Percentiles rank a stretch among this genome's conserved stretches.
phyloP scores from a whole-genome alignment of 495 filamentous ascomycete species.

The Aspergillus nidulans region DNA sequence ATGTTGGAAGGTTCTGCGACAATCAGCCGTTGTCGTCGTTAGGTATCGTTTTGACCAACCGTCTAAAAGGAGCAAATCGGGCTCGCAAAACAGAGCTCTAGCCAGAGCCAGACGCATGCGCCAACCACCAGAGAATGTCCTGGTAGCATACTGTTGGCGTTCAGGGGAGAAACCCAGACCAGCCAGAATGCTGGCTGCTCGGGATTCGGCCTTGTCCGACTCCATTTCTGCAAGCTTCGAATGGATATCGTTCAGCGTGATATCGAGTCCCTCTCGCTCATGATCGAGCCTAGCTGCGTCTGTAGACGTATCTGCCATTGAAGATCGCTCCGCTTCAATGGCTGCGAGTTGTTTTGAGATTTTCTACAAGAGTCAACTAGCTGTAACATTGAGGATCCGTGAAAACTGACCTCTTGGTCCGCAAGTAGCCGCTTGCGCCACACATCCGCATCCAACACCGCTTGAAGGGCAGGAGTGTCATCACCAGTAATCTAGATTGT shows the following conservation, averaged over 20 bases:
- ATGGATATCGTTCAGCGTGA: constrained; percentile 84
- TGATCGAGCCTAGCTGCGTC: constrained; percentile 80
- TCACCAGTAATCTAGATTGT: constrained; percentile 76
- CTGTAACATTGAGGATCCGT: background rate
- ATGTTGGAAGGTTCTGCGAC: constrained; percentile 92
- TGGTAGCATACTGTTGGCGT: constrained; percentile 87
- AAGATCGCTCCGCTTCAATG: constrained; percentile 73
- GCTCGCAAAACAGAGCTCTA: constrained; percentile 95
- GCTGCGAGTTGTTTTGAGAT: constrained; percentile 72
- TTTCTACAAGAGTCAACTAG: constrained; percentile 51
- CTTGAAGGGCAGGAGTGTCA: constrained; percentile 91
- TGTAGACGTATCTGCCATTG: constrained; percentile 78
- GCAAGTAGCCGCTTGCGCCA: constrained; percentile 94
- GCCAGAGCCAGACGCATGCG: constrained; percentile 96
- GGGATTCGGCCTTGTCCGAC: constrained; percentile 93
- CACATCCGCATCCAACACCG: constrained; percentile 95
- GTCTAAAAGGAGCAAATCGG: constrained; percentile 92
- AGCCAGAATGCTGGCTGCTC: constrained; percentile 92
- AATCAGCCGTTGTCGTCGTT: constrained; percentile 18
- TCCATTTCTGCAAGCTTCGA: constrained; percentile 97
- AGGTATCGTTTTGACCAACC: constrained; percentile 29
- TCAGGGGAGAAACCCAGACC: constrained; percentile 96
- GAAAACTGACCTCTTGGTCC: constrained; percentile 70
- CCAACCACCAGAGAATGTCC: constrained; percentile 99
- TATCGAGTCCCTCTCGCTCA: constrained; percentile 84